A percentile compares a stretch with the other conserved stretches of the same genome.
These are phyloP conservation scores for Elsinoe fawcettii DNA, from an alignment of 2,329 filamentous ascomycete species.

Conservation along the genomic window DNA sequence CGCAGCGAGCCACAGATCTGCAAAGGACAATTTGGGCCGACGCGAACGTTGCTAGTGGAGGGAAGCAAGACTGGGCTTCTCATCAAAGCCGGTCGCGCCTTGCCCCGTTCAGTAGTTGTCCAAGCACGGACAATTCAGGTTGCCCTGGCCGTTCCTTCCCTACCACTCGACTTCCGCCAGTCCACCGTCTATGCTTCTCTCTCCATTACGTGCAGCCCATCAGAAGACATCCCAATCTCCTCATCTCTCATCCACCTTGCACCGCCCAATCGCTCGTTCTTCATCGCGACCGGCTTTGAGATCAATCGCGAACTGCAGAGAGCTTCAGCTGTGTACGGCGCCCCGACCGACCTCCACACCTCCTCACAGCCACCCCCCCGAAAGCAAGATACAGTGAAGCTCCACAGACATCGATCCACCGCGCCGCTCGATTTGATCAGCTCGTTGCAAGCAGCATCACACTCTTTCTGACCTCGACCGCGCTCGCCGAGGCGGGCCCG, in stretches of 20 bases:
- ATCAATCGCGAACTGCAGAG: neutral
- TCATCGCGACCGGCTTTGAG: neutral
- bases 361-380: neutral
- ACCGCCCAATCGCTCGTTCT: neutral
- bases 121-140: constrained; percentile 7
- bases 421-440: neutral
- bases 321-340: neutral
- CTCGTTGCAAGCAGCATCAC: neutral
- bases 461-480: neutral
- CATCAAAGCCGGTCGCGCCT: neutral
- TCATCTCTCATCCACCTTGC: neutral
- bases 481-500: constrained; percentile 14
- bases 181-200: neutral
- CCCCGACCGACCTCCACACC: constrained; percentile 8
- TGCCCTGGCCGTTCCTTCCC: constrained; percentile 7
- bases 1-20: neutral
- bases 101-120: constrained; percentile 5
- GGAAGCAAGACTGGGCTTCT: neutral
- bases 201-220: neutral
- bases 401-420: neutral
- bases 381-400: neutral
- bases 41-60: constrained; percentile 10
- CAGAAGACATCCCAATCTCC: neutral
- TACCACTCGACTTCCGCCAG: constrained; percentile 4
- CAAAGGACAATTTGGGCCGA: constrained; percentile 1